Percentiles rank a stretch among this genome's conserved stretches.
phyloP scores from a whole-genome alignment of 768 basidiomycete genomes.

The Lactarius indigo region DNA sequence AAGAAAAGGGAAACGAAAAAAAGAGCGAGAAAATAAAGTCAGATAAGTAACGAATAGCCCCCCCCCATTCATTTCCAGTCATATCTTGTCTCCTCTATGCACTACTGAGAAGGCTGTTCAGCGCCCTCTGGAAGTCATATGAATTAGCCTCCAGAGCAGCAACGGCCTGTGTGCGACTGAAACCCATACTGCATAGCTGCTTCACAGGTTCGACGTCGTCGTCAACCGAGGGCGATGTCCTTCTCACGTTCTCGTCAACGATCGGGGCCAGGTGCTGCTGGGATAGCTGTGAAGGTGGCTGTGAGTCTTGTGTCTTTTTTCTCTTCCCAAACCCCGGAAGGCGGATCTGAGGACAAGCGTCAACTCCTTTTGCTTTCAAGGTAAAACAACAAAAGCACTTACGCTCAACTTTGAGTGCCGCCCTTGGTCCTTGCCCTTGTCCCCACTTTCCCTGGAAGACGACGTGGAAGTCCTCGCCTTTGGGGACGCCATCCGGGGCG shows the following conservation, averaged over 20 bases:
- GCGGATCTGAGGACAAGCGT: slow-evolving; percentile 51
- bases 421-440: slow-evolving; percentile 52
- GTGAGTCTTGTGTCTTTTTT: slow-evolving; percentile 59
- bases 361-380: not conserved
- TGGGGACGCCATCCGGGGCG: slow-evolving; percentile 50
- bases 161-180: slow-evolving; percentile 77
- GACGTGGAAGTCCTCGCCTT: slow-evolving; percentile 58
- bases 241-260: slow-evolving; percentile 42
- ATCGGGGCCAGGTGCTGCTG: slow-evolving; percentile 36
- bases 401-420: slow-evolving; percentile 77
- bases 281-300: slow-evolving; percentile 35
- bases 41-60: not conserved
- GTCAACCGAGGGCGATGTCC: slow-evolving; percentile 50
- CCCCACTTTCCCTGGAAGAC: slow-evolving; percentile 45
- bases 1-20: not conserved
- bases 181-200: slow-evolving; percentile 86
- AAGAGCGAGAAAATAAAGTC: slow-evolving; percentile 10
- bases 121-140: slow-evolving; percentile 76
- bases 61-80: not conserved
- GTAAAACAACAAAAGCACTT: slow-evolving; percentile 34
- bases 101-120: slow-evolving; percentile 69
- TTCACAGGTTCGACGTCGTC: slow-evolving; percentile 77
- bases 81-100: not conserved
- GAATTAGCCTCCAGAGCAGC: slow-evolving; percentile 78
- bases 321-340: slow-evolving; percentile 68